phyloP scores from a whole-genome alignment of 345 rosid species.

The Geranium rotundifolium region DNA sequence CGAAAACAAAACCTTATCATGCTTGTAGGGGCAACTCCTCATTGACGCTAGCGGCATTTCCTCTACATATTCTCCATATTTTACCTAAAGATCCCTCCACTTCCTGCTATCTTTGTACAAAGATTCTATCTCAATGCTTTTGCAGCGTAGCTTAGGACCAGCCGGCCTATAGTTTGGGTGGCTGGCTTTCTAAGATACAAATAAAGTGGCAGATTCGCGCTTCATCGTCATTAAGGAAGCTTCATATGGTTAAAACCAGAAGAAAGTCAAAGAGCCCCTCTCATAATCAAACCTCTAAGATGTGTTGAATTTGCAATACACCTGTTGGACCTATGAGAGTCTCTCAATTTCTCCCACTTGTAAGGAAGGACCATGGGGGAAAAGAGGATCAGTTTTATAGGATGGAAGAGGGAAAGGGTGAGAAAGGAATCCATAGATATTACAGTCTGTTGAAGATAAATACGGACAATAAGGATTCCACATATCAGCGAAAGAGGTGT shows the following conservation, averaged over 20 bases:
- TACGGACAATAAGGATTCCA: conserved; percentile 34
- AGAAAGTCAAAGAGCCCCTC: neutral
- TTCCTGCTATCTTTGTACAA: neutral
- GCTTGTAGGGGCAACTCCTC: no score
- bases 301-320: neutral
- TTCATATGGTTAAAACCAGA: neutral
- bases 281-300: neutral
- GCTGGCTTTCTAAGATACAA: neutral
- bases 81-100: neutral
- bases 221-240: neutral
- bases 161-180: neutral
- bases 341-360: conserved; percentile 29
- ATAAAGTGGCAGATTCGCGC: neutral
- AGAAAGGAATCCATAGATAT: conserved; percentile 24
- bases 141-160: neutral
- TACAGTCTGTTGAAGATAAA: conserved; percentile 14
- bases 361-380: conserved; percentile 28
- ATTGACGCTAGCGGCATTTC: no score
- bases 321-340: neutral
- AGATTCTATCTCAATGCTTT: neutral
- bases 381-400: conserved; percentile 10
- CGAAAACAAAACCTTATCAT: no score
- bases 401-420: conserved; percentile 1
- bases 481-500: conserved; percentile 10
- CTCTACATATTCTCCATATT: no score